phyloP scores from a whole-genome alignment of 2,329 filamentous ascomycete genomes.

The Alternaria metachromatica region DNA sequence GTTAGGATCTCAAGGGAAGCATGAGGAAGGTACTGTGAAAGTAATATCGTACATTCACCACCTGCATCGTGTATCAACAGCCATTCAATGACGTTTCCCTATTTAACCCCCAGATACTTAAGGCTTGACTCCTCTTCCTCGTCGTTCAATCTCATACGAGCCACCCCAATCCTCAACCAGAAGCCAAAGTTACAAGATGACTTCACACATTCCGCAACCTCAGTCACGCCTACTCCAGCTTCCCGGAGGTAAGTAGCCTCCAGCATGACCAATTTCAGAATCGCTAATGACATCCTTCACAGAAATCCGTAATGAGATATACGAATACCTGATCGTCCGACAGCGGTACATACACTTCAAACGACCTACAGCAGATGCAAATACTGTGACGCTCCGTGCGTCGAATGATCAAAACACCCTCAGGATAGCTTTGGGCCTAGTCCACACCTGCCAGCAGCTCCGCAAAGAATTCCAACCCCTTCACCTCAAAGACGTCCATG shows the following conservation, averaged over 20 bases:
- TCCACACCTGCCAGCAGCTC: not conserved
- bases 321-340: not conserved
- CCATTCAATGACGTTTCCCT: not conserved
- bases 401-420: not conserved
- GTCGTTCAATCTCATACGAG: not conserved
- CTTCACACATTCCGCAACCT: not conserved
- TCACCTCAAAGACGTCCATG: not conserved
- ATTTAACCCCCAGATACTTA: not conserved
- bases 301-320: not conserved
- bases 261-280: not conserved
- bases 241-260: not conserved
- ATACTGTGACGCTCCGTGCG: not conserved
- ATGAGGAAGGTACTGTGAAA: not conserved
- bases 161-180: not conserved
- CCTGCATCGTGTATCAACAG: not conserved
- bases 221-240: not conserved
- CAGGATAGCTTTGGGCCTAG: not conserved
- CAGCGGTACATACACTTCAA: not conserved
- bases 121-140: not conserved
- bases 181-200: not conserved
- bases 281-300: not conserved
- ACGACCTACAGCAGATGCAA: not conserved
- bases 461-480: not conserved
- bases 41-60: not conserved
- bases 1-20: not conserved